Evolutionary conservation across 2,329 filamentous ascomycete genomes (phyloP).

Genomic region (Penicillium janthinellum): DNA sequence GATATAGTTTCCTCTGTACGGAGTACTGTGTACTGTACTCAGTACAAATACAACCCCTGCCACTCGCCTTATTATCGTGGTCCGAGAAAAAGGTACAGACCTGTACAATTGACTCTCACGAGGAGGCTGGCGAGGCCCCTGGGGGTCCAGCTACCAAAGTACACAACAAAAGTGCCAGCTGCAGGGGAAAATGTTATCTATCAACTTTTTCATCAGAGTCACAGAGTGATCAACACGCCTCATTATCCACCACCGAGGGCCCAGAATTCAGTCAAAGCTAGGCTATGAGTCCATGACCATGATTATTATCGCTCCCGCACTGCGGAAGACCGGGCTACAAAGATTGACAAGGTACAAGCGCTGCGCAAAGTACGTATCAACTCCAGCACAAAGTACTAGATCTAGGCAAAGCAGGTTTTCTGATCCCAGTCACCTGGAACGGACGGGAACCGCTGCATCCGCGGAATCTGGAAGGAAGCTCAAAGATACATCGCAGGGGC

Average conservation of each 20-base stretch:
- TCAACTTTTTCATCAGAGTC: background rate
- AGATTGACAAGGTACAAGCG: constrained; percentile 21
- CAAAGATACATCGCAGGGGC: background rate
- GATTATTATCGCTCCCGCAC: constrained; percentile 11
- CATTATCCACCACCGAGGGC: background rate
- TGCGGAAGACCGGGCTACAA: constrained; percentile 11
- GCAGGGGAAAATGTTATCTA: constrained; percentile 6
- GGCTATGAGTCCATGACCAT: background rate
- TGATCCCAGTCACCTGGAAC: background rate
- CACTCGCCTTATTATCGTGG: background rate
- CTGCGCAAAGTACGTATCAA: constrained; percentile 20
- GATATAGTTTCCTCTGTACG: background rate
- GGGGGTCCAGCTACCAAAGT: background rate
- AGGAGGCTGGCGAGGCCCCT: background rate
- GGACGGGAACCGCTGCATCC: constrained; percentile 1
- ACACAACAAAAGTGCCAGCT: background rate
- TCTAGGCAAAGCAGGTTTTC: constrained; percentile 1
- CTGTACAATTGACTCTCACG: background rate
- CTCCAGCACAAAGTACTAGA: constrained; percentile 3
- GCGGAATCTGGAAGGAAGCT: background rate
- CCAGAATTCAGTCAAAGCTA: constrained; percentile 1
- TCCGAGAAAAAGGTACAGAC: background rate
- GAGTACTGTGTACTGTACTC: no score
- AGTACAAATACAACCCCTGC: background rate
- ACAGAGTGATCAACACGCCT: background rate